These are phyloP conservation scores for Aspergillus tanneri DNA, from an alignment of 2,329 filamentous ascomycete genomes.

Conservation along the genomic window DNA sequence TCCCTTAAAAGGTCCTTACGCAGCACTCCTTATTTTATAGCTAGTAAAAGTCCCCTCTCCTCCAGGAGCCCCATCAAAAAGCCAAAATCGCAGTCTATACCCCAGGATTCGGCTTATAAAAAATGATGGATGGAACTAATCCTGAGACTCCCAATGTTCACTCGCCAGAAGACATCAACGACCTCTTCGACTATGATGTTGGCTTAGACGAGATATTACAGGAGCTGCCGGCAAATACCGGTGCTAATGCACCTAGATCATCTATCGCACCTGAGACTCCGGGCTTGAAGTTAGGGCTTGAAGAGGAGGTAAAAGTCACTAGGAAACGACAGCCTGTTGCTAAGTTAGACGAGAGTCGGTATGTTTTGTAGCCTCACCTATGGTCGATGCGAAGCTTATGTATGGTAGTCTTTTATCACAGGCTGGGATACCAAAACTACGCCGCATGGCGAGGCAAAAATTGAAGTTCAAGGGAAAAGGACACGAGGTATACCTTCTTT, in stretches of 20 bases:
- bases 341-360: constrained; percentile 83
- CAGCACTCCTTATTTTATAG: too few relatives aligned
- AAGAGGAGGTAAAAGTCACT: constrained; percentile 78
- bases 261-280: constrained; percentile 42
- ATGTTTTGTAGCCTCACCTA: constrained; percentile 13
- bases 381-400: neutral
- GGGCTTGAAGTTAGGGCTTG: constrained; percentile 68
- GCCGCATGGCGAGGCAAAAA: constrained; percentile 65
- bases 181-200: constrained; percentile 74
- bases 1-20: too few relatives aligned
- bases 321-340: constrained; percentile 75
- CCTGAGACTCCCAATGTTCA: constrained; percentile 7
- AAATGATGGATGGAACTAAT: constrained; percentile 15
- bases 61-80: too few relatives aligned
- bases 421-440: constrained; percentile 78
- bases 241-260: constrained; percentile 21
- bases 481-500: constrained; percentile 65
- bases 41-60: too few relatives aligned
- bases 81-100: too few relatives aligned
- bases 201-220: constrained; percentile 53
- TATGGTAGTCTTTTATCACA: constrained; percentile 71
- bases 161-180: constrained; percentile 56
- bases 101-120: neutral
- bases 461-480: constrained; percentile 89
- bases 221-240: constrained; percentile 33